Conservation (phyloP, 2,329 filamentous ascomycete species). For the Exophiala calicioides region DNA sequence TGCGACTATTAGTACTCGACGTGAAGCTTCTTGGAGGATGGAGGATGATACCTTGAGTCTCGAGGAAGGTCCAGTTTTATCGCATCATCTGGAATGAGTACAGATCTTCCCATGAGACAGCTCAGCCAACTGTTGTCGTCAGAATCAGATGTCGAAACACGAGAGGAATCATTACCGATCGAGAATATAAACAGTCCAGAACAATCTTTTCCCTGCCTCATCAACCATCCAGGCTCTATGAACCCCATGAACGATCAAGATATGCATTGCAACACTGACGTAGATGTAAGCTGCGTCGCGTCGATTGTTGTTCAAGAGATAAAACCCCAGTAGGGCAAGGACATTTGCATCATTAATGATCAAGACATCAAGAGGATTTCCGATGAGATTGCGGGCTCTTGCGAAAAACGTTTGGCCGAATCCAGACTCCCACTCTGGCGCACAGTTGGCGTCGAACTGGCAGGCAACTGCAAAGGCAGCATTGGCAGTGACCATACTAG, state of each 20-base stretch:
- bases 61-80: slow-evolving; percentile 47
- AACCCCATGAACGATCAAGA: slow-evolving; percentile 53
- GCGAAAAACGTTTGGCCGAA: slow-evolving; percentile 50
- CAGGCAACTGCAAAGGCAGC: slow-evolving; percentile 48
- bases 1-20: background rate
- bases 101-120: slow-evolving; percentile 54
- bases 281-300: slow-evolving; percentile 53
- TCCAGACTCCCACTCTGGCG: slow-evolving; percentile 36
- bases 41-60: slow-evolving; percentile 7
- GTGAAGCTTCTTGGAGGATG: background rate
- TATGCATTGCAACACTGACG: slow-evolving; percentile 51
- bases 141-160: background rate
- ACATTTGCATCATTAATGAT: slow-evolving; percentile 49
- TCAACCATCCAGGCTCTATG: slow-evolving; percentile 47
- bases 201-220: slow-evolving; percentile 50
- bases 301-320: slow-evolving; percentile 53
- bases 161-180: slow-evolving; percentile 42
- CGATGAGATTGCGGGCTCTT: slow-evolving; percentile 47
- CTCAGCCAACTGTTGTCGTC: slow-evolving; percentile 40
- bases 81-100: slow-evolving; percentile 50
- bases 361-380: slow-evolving; percentile 50
- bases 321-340: slow-evolving; percentile 52
- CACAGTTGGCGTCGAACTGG: slow-evolving; percentile 34
- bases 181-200: slow-evolving; percentile 57
- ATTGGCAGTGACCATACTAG: slow-evolving; percentile 48